Base-by-base conservation (phyloP, 106 monocot species). In the Dioscorea zingiberensis region DNA sequence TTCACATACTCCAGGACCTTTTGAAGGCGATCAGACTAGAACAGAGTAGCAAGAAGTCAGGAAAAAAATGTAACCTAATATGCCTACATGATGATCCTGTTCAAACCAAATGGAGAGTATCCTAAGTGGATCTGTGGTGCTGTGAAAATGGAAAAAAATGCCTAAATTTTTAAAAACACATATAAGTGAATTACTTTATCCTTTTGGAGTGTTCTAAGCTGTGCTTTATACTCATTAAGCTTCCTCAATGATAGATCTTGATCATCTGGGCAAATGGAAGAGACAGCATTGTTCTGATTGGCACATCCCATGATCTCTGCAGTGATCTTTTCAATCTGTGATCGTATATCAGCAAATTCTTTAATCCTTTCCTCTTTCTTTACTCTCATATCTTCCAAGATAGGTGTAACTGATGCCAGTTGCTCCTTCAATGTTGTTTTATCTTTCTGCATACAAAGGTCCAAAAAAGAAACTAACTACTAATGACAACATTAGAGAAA, bases 191-290 rank as follows among this genome's bases (percentile, higher is more conserved):
- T 58, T 81, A 97, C 97, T 91, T 92, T 92, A 44, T 91, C 92
- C 79, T 97, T 97, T 55, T 92, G 88, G 47, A 97, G 88, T 7
- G 77, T 49, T 32, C 59, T 74, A 51, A 92, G 85, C 63, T 86
- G 74, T 46, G 75, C 60, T 68, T 89, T 81, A 62, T 78, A 86
- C 46, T 92, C 87, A 3, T 74, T 79, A 13, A 97, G 78, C 70
- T 78, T 97, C 60, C 81, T 78, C n/a, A 78, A 63, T n/a, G 97
- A 97, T 45, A 97, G 70, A 73, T 97, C 97, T 55, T 84, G 47
- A 46, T 91, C 91, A 62, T 97, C 97, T 25, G 29, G 22, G 23
- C 24, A 18, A 57, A 75, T 47, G 68, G 18, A 55, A 24, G 21
- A 60, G 13, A 14, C n/a, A 25, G 68, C 26, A 44, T 67, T 64